Percentiles rank a stretch among this genome's conserved stretches.
These are phyloP conservation scores for Heimioporus sp. DNA, from an alignment of 768 basidiomycete genomes.

Conservation along the genomic window DNA sequence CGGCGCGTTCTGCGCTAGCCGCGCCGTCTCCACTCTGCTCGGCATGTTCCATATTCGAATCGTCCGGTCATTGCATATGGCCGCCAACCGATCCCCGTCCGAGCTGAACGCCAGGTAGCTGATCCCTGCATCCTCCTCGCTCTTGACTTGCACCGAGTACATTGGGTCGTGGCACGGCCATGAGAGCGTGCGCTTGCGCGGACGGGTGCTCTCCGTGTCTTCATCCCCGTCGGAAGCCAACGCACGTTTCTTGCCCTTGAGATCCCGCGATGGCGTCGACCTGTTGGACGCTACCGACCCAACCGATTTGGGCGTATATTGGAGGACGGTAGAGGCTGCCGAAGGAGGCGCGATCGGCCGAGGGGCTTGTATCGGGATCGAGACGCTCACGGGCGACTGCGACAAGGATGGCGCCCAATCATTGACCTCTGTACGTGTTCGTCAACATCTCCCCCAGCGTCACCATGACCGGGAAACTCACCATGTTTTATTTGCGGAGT, in stretches of 20 bases:
- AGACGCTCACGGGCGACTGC: constrained; percentile 13
- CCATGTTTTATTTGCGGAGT: constrained; percentile 31
- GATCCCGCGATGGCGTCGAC: constrained; percentile 28
- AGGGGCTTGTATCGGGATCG: constrained; percentile 29
- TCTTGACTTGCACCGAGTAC: constrained; percentile 38
- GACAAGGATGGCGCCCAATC: constrained; percentile 23
- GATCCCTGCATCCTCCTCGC: constrained; percentile 48
- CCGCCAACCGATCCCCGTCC: constrained; percentile 54
- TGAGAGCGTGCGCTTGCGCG: constrained; percentile 33
- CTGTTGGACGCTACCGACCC: constrained; percentile 13
- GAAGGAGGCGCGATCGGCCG: constrained; percentile 26
- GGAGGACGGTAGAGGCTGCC: constrained; percentile 35
- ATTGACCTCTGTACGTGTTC: constrained; percentile 14
- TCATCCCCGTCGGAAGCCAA: constrained; percentile 21
- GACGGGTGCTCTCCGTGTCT: constrained; percentile 27
- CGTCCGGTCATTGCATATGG: constrained; percentile 59
- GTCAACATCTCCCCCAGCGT: background rate
- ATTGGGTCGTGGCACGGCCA: constrained; percentile 51
- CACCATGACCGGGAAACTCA: constrained; percentile 11
- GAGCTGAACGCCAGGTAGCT: constrained; percentile 48
- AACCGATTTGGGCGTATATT: constrained; percentile 20
- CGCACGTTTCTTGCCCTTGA: constrained; percentile 41
- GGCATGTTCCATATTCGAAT: constrained; percentile 62
- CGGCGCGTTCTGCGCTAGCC: constrained; percentile 50
- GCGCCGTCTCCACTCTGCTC: constrained; percentile 49